A percentile compares a stretch with the other conserved stretches of the same genome.
Conservation (phyloP, 2,329 filamentous ascomycete genomes). For the Arthrobotrys megalospora region DNA sequence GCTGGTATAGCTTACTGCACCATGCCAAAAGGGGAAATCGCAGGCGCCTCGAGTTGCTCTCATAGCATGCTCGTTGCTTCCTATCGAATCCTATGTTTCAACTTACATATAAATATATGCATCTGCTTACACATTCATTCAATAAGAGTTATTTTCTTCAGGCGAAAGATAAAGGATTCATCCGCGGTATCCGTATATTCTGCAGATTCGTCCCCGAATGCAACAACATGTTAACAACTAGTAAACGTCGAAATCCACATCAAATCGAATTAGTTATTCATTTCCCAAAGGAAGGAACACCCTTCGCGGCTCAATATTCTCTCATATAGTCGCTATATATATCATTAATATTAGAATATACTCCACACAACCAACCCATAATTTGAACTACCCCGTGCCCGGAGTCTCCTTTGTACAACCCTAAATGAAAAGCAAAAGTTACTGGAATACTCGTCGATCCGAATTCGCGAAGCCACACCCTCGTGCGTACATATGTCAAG, state of each 20-base stretch:
- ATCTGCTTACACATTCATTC: no score
- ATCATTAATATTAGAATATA: neutral
- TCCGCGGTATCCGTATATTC: no score
- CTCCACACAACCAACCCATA: neutral
- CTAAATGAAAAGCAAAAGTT: neutral
- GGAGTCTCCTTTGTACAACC: neutral
- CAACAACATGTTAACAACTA: neutral
- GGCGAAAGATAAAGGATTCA: no score
- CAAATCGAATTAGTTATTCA: neutral
- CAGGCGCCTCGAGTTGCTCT: neutral
- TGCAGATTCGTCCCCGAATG: no score
- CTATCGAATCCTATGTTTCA: neutral
- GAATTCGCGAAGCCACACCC: slow-evolving; percentile 15
- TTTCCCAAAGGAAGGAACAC: slow-evolving; percentile 5
- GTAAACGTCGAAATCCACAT: neutral
- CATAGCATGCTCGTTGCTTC: neutral
- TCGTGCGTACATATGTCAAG: slow-evolving; percentile 17
- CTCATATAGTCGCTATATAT: neutral
- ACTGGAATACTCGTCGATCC: slow-evolving; percentile 10
- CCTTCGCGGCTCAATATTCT: neutral
- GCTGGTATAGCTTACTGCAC: neutral
- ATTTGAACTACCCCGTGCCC: neutral
- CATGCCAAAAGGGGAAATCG: neutral
- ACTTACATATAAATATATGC: no score
- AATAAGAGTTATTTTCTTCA: no score